A percentile compares a stretch with the other conserved stretches of the same genome.
Conservation (phyloP, 345 rosid genomes). For the Brassica incana region DNA sequence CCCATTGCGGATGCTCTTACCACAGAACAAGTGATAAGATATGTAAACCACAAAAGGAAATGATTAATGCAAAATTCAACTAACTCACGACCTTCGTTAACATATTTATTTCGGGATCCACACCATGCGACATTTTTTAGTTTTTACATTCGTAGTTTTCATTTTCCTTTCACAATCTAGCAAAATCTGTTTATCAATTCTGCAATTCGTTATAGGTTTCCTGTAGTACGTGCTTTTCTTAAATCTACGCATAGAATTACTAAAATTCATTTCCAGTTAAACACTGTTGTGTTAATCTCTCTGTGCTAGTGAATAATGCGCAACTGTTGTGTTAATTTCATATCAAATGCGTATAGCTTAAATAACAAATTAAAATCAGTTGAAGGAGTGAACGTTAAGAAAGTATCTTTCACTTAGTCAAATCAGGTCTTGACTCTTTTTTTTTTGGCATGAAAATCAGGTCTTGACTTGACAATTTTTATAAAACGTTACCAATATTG, state of each 20-base stretch:
- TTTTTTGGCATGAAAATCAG: no score
- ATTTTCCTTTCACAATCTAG: neutral
- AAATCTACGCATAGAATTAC: neutral
- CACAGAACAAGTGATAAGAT: neutral
- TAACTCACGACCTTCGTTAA: neutral
- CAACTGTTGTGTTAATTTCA: neutral
- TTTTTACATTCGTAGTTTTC: neutral
- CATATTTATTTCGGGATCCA: neutral
- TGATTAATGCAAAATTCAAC: neutral
- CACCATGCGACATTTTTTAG: neutral
- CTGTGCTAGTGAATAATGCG: neutral
- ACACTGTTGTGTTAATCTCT: neutral
- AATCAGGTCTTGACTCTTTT: neutral
- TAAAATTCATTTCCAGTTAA: neutral
- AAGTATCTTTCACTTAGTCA: neutral
- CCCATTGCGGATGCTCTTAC: neutral
- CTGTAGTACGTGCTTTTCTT: neutral
- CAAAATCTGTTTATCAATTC: no score
- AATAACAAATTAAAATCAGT: neutral
- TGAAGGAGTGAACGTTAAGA: neutral
- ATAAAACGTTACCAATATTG: no score
- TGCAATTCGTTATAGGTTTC: neutral
- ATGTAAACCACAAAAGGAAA: neutral
- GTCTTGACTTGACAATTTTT: neutral
- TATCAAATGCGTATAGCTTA: neutral